Percentiles rank a stretch among this genome's conserved stretches.
phyloP scores from a whole-genome alignment of 495 filamentous ascomycete genomes.

The Lasiosphaeria ovina region DNA sequence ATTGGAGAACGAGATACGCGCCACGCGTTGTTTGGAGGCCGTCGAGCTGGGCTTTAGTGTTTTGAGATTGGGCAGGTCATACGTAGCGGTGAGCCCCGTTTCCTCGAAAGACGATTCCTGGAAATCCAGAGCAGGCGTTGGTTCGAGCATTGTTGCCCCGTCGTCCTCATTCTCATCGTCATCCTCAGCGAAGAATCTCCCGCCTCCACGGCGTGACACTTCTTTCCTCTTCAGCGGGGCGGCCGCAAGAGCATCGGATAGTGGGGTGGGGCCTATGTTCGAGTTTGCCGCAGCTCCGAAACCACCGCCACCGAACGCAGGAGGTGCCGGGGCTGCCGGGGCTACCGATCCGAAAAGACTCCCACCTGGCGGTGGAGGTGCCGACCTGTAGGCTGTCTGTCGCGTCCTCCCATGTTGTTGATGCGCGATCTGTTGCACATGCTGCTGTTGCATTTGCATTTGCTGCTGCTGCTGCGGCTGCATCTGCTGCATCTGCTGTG shows the following conservation, averaged over 20 bases:
- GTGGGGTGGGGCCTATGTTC: too few species aligned
- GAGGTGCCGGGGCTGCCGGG: not conserved
- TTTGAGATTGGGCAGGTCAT: constrained; percentile 56
- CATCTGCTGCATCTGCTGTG: constrained; percentile 9
- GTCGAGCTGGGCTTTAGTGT: constrained; percentile 42
- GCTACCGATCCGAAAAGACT: not conserved
- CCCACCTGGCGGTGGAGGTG: too few species aligned
- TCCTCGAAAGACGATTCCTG: constrained; percentile 46
- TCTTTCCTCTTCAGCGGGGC: too few species aligned
- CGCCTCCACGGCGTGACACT: not conserved
- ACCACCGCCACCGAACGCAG: not conserved
- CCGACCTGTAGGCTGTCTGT: not conserved
- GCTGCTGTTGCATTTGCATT: constrained; percentile 8
- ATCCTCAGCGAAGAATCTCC: not conserved
- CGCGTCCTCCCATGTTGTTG: not conserved
- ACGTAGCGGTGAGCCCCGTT: constrained; percentile 60
- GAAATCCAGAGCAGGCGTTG: constrained; percentile 35
- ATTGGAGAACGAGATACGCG: constrained; percentile 39
- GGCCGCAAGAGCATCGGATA: too few species aligned
- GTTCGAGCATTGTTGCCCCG: constrained; percentile 28
- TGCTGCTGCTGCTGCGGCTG: constrained; percentile 5
- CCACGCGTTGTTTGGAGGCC: constrained; percentile 48
- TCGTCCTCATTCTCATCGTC: constrained; percentile 18
- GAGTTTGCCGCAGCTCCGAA: not conserved
- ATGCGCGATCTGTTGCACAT: constrained; percentile 1